Percentiles rank a stretch among this genome's conserved stretches.
These are phyloP conservation scores for Capronia americana DNA, from an alignment of 2,329 filamentous ascomycete genomes.

Conservation along the genomic window DNA sequence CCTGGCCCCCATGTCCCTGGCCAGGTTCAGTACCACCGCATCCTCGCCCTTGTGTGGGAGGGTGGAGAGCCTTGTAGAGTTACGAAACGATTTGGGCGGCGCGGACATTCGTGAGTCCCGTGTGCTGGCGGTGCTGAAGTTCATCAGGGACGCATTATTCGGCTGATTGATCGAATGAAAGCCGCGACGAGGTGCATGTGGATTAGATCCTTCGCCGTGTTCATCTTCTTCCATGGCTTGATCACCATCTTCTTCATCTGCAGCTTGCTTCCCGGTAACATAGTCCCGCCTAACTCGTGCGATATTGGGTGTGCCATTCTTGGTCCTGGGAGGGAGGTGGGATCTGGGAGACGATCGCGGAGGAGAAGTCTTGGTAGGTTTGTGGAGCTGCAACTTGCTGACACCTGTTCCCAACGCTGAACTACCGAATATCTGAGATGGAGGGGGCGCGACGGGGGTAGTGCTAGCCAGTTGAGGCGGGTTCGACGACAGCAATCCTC, in stretches of 20 bases:
- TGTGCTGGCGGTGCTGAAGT: constrained; percentile 51
- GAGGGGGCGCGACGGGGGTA: constrained; percentile 62
- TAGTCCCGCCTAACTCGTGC: constrained; percentile 42
- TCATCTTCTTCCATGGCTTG: constrained; percentile 1
- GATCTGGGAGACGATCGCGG: constrained; percentile 43
- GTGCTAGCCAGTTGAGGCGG: constrained; percentile 37
- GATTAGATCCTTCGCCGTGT: constrained; percentile 12
- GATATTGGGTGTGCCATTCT: constrained; percentile 38
- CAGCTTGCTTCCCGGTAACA: constrained; percentile 49
- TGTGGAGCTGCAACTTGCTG: constrained; percentile 48
- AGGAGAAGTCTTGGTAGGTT: constrained; percentile 49
- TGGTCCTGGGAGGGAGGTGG: constrained; percentile 43
- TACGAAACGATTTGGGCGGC: constrained; percentile 25
- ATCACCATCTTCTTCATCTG: constrained; percentile 42
- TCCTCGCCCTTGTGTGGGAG: constrained; percentile 55
- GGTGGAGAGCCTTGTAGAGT: constrained; percentile 30
- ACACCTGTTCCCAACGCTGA: constrained; percentile 53
- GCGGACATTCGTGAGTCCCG: constrained; percentile 47
- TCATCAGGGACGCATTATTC: constrained; percentile 37
- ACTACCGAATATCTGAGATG: constrained; percentile 59
- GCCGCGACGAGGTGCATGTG: constrained; percentile 16
- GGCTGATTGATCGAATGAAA: constrained; percentile 25
- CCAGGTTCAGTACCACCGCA: constrained; percentile 72
- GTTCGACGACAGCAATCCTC: constrained; percentile 30
- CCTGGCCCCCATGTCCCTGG: constrained; percentile 69